Evolutionary conservation across 2,329 filamentous ascomycete genomes (phyloP).

Genomic region (Fusarium staphyleae): DNA sequence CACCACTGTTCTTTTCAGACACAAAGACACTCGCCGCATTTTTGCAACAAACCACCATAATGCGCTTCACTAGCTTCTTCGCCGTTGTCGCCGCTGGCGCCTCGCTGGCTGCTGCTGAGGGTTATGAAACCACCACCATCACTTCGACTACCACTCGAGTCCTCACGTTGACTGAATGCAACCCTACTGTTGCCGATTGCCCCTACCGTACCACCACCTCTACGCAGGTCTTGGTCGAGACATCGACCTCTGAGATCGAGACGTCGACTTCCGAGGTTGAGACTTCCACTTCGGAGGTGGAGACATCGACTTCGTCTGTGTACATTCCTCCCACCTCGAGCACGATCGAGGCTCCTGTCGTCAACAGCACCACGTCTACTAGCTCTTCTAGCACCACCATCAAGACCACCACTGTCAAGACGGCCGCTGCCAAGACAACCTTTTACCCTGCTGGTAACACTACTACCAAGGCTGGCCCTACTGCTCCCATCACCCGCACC

Average conservation of each 20-base stretch:
- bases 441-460: conserved; percentile 39
- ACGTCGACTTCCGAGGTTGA: conserved; percentile 35
- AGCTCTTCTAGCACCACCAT: conserved; percentile 30
- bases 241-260: conserved; percentile 35
- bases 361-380: conserved; percentile 40
- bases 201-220: conserved; percentile 45
- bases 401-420: conserved; percentile 39
- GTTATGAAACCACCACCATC: conserved; percentile 47
- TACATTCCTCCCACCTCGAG: conserved; percentile 44
- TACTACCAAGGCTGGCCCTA: conserved; percentile 37
- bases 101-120: conserved; percentile 46
- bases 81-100: conserved; percentile 52
- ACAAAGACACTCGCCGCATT: conserved; percentile 5
- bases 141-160: conserved; percentile 55
- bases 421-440: conserved; percentile 36
- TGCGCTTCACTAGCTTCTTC: conserved; percentile 56
- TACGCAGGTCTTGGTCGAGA: conserved; percentile 32
- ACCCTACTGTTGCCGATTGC: conserved; percentile 54
- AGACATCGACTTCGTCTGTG: conserved; percentile 36
- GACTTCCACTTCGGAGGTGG: conserved; percentile 18
- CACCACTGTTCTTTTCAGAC: conserved; percentile 18
- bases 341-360: conserved; percentile 30
- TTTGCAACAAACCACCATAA: conserved; percentile 45
- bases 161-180: conserved; percentile 57
- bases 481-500: conserved; percentile 31